phyloP scores from a whole-genome alignment of 2,329 filamentous ascomycete species.

The Botrytis elliptica region DNA sequence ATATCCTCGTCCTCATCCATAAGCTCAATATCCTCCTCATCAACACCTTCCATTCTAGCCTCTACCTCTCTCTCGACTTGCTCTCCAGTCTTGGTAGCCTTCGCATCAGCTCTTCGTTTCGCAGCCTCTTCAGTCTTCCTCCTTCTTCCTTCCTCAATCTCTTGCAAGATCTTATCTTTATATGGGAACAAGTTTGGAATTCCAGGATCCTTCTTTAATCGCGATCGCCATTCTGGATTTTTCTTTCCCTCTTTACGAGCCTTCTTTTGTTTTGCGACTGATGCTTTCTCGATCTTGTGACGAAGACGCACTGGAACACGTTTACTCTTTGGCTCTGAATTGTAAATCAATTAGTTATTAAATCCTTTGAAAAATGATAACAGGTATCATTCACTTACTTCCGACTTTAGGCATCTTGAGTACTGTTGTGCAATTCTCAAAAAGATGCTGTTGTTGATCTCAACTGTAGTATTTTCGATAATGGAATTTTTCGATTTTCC shows the following conservation, averaged over 20 bases:
- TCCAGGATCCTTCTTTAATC: conserved; percentile 95
- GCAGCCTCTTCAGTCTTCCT: conserved; percentile 77
- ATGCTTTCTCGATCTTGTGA: conserved; percentile 94
- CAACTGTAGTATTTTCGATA: background rate
- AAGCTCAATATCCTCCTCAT: conserved; percentile 50
- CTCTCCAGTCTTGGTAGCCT: conserved; percentile 60
- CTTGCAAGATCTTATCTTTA: conserved; percentile 90
- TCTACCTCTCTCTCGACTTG: conserved; percentile 46
- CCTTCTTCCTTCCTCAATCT: conserved; percentile 86
- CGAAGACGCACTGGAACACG: conserved; percentile 83
- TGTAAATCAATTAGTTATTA: conserved; percentile 25
- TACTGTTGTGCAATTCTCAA: conserved; percentile 18
- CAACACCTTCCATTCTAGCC: conserved; percentile 46
- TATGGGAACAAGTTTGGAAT: conserved; percentile 97
- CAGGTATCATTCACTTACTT: conserved; percentile 31
- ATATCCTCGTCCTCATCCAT: conserved; percentile 55
- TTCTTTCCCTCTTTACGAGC: conserved; percentile 85
- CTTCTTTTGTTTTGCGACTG: conserved; percentile 87
- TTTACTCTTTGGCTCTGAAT: conserved; percentile 88
- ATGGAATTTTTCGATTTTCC: conserved; percentile 18
- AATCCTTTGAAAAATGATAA: no score
- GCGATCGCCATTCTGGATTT: conserved; percentile 95
- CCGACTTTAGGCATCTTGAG: conserved; percentile 40
- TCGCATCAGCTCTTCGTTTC: conserved; percentile 69
- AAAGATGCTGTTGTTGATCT: conserved; percentile 13